phyloP scores from a whole-genome alignment of 768 basidiomycete genomes.

The Trametes villosa region DNA sequence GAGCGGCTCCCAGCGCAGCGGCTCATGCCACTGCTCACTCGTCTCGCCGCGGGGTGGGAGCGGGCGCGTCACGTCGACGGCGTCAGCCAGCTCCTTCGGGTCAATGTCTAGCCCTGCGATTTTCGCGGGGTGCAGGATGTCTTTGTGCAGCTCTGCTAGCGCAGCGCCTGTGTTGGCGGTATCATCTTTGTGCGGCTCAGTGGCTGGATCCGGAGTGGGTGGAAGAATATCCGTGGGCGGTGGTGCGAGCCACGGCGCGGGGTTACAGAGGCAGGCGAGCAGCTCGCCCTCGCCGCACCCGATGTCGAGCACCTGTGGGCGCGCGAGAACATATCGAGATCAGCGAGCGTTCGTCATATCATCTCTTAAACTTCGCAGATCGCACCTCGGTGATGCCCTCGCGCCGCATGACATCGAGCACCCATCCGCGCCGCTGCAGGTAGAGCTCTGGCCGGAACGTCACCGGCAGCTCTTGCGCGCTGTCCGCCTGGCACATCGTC shows the following conservation, averaged over 20 bases:
- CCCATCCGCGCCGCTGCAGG: constrained; percentile 35
- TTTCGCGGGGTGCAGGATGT: constrained; percentile 28
- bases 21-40: constrained; percentile 6
- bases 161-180: too few species aligned
- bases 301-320: constrained; percentile 72
- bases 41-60: constrained; percentile 24
- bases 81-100: constrained; percentile 54
- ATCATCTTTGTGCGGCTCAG: neutral
- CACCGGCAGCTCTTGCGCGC: constrained; percentile 28
- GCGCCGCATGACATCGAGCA: constrained; percentile 32
- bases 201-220: constrained; percentile 5
- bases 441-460: constrained; percentile 34
- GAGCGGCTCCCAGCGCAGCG: constrained; percentile 70
- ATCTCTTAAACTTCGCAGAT: neutral
- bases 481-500: constrained; percentile 11
- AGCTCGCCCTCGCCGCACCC: constrained; percentile 86
- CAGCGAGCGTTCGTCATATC: neutral
- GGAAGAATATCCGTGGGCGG: constrained; percentile 31
- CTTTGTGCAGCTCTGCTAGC: constrained; percentile 10
- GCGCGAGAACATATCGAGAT: too few species aligned
- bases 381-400: constrained; percentile 30
- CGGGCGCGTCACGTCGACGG: constrained; percentile 53
- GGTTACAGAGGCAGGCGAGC: constrained; percentile 69
- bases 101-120: constrained; percentile 72
- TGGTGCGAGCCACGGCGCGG: constrained; percentile 68